These are phyloP conservation scores for Hanseniaspora osmophila DNA, from an alignment of 805 yeast species.

Conservation along the genomic window DNA sequence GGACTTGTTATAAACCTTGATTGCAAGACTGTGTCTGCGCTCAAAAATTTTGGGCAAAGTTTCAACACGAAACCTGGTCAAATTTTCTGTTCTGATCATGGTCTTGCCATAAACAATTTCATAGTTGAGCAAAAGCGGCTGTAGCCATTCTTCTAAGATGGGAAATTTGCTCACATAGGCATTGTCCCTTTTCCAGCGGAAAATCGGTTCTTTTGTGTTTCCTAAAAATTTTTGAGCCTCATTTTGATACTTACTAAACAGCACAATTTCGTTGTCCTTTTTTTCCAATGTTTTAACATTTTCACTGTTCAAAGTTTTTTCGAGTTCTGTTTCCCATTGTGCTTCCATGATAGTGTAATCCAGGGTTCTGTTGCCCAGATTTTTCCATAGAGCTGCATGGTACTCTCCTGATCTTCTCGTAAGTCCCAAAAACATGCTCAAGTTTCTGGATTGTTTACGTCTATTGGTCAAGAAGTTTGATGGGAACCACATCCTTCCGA, in stretches of 20 bases:
- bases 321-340: conserved; percentile 16
- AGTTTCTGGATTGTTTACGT: conserved; percentile 14
- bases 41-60: conserved; percentile 9
- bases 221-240: not conserved
- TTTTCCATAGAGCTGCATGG: conserved; percentile 9
- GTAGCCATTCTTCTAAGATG: conserved; percentile 15
- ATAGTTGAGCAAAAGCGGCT: conserved; percentile 9
- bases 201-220: not conserved
- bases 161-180: not conserved
- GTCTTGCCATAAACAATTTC: too few relatives aligned
- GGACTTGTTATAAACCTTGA: conserved; percentile 14
- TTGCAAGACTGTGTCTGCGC: conserved; percentile 11
- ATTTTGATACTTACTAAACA: not conserved
- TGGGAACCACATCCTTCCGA: conserved; percentile 18
- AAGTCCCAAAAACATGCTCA: conserved; percentile 12
- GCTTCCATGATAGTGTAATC: conserved; percentile 16
- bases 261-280: not conserved
- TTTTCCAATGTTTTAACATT: not conserved
- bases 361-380: not conserved
- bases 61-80: conserved; percentile 9
- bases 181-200: not conserved
- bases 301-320: not conserved
- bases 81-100: conserved; percentile 2
- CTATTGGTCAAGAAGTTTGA: conserved; percentile 18
- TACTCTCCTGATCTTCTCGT: conserved; percentile 14